phyloP scores from a whole-genome alignment of 2,329 filamentous ascomycete genomes.

The Rugonectria rugulosa region DNA sequence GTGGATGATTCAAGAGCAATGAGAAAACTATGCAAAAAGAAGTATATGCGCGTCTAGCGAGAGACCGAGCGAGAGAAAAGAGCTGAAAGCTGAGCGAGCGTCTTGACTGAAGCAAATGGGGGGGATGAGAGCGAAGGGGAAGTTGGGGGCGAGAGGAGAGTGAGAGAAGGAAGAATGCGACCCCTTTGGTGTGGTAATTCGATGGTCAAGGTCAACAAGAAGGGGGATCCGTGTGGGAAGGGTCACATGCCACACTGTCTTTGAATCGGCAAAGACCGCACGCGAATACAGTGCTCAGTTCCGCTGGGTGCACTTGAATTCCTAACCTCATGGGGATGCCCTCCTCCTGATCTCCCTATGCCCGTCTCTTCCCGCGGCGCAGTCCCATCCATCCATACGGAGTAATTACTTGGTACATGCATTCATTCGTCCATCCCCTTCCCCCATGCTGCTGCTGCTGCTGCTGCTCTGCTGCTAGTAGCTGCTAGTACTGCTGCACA shows the following conservation, averaged over 20 bases:
- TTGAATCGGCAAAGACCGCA: background rate
- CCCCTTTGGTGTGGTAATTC: conserved; percentile 2
- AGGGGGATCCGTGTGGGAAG: conserved; percentile 11
- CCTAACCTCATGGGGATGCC: background rate
- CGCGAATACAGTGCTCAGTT: conserved; percentile 9
- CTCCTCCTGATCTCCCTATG: background rate
- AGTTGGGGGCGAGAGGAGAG: conserved; percentile 3
- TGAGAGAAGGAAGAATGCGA: conserved; percentile 9
- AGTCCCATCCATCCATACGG: conserved; percentile 1
- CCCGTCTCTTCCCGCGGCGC: conserved; percentile 1
- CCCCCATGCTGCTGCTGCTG: background rate
- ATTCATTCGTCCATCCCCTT: too few relatives aligned
- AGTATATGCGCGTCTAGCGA: conserved; percentile 15
- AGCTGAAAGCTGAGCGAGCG: conserved; percentile 14
- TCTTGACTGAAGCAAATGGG: conserved; percentile 10
- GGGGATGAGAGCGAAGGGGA: conserved; percentile 4
- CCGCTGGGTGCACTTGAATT: background rate
- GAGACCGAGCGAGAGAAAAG: background rate
- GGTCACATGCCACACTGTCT: background rate
- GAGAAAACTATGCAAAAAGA: conserved; percentile 3
- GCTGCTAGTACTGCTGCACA: too few relatives aligned
- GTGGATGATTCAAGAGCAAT: background rate
- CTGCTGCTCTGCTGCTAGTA: background rate
- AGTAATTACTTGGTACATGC: too few relatives aligned
- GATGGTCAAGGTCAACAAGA: conserved; percentile 2